Evolutionary conservation across 768 basidiomycete genomes (phyloP), one percentile per base, ranked within the genome.

Genomic region (Mycena galopus): DNA sequence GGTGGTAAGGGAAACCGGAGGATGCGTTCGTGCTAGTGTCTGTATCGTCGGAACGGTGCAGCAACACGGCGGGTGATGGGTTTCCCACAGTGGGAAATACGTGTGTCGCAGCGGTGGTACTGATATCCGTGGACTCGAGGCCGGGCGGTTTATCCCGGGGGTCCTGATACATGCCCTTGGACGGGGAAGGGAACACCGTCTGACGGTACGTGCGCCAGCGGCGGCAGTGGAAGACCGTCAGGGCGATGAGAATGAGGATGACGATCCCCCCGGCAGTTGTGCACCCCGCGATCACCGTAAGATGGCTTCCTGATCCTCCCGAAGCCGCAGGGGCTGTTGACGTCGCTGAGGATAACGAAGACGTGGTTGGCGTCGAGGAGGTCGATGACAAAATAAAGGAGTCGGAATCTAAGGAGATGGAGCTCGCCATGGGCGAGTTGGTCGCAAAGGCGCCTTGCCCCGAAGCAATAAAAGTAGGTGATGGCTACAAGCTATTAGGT

Each of bases 401-500:
- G 61, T n/a, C 21, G 69, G 33, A 8, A 67, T 35, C 64, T 10
- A 50, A 21, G 16, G 71, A 35, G 56, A 55, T 37, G 30, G 73
- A 71, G 57, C 27, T 68, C 12, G 60, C 62, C 57, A 72, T 72
- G 29, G 70, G 79, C 27, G 78, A 57, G 29, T 66, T 56, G 9
- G 83, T 81, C 7, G 83, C 84, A 65, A 78, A 76, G 53, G 84
- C 84, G 16, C 80, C 82, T 58, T 78, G 63, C n/a, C 84, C 84
- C 6, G 78, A 77, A 21, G 82, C 60, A 12, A 75, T 74, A 35
- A 78, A 62, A 17, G 79, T 62, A 44, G 79, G 73, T 37, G 73
- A 47, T 23, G 78, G 76, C 83, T 84, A 57, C 17, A 42, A 61
- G n/a, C n/a, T 53, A 21, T 35, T 35, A 25, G 17, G 14, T 35